Conservation (phyloP, 192 early-diverging fungal species). For the Coemansia sp. region DNA sequence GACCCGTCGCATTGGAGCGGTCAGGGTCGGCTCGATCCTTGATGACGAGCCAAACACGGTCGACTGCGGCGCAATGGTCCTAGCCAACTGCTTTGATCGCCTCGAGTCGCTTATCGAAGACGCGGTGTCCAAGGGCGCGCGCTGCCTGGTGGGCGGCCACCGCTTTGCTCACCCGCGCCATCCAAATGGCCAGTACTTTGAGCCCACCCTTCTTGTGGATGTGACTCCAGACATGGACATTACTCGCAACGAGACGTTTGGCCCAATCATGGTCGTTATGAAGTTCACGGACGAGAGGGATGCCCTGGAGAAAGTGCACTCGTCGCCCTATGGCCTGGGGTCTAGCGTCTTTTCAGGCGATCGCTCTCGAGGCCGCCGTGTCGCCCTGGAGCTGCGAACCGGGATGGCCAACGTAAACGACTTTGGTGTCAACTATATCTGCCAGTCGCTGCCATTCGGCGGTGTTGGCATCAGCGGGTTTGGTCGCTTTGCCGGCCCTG, state of each 20-base stretch:
- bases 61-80: conserved; percentile 87
- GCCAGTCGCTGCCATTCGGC: conserved; percentile 80
- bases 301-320: conserved; percentile 67
- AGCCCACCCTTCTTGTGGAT: conserved; percentile 76
- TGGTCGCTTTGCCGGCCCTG: conserved; percentile 72
- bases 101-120: conserved; percentile 71
- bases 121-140: conserved; percentile 76
- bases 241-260: conserved; percentile 74
- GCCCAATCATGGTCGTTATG: conserved; percentile 80
- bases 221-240: conserved; percentile 77
- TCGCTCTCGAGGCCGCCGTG: conserved; percentile 57
- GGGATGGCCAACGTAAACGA: conserved; percentile 89
- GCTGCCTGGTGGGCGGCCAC: conserved; percentile 67
- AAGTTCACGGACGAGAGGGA: conserved; percentile 68
- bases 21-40: conserved; percentile 72
- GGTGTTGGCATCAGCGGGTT: conserved; percentile 78
- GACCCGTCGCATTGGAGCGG: conserved; percentile 54
- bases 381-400: conserved; percentile 63
- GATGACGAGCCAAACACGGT: conserved; percentile 59
- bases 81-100: conserved; percentile 58
- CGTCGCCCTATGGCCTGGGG: conserved; percentile 73
- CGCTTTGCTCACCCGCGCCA: conserved; percentile 68
- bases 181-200: conserved; percentile 77
- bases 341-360: conserved; percentile 77
- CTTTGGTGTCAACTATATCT: conserved; percentile 82